phyloP scores from a whole-genome alignment of 441 rosid genomes.

The Capsella rubella region DNA sequence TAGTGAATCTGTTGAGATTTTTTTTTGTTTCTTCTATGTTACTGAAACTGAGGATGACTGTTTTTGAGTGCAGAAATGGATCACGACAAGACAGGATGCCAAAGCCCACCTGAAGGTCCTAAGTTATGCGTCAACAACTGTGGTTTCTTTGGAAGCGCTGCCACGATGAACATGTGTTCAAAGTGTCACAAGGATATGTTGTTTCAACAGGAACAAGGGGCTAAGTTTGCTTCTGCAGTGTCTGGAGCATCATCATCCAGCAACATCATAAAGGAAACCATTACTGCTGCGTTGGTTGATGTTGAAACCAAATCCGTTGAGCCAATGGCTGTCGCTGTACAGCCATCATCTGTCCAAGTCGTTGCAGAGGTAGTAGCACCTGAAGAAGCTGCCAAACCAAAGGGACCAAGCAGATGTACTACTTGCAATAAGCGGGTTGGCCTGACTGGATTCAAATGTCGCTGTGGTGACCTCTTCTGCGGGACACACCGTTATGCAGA shows the following conservation, averaged over 20 bases:
- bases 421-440: conserved; percentile 73
- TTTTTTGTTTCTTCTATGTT: not conserved
- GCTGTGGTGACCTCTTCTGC: conserved; percentile 72
- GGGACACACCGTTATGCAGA: conserved; percentile 73
- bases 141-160: conserved; percentile 80
- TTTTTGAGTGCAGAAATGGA: conserved; percentile 67
- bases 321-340: conserved; percentile 48
- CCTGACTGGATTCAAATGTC: conserved; percentile 72
- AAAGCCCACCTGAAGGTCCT: conserved; percentile 89
- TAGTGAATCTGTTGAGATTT: not conserved
- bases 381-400: conserved; percentile 55
- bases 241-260: conserved; percentile 55
- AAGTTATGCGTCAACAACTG: conserved; percentile 87
- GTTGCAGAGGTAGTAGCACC: conserved; percentile 49
- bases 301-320: conserved; percentile 52
- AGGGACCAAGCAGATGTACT: conserved; percentile 65
- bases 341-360: conserved; percentile 50
- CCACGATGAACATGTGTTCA: conserved; percentile 81
- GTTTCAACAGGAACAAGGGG: conserved; percentile 65
- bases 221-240: conserved; percentile 66
- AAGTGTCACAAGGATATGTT: conserved; percentile 75
- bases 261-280: conserved; percentile 53
- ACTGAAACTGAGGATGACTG: conserved; percentile 13
- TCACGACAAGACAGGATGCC: conserved; percentile 96
- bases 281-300: conserved; percentile 48